Evolutionary conservation across 2,329 filamentous ascomycete genomes (phyloP).

Genomic region (Pseudogymnoascus sp.): DNA sequence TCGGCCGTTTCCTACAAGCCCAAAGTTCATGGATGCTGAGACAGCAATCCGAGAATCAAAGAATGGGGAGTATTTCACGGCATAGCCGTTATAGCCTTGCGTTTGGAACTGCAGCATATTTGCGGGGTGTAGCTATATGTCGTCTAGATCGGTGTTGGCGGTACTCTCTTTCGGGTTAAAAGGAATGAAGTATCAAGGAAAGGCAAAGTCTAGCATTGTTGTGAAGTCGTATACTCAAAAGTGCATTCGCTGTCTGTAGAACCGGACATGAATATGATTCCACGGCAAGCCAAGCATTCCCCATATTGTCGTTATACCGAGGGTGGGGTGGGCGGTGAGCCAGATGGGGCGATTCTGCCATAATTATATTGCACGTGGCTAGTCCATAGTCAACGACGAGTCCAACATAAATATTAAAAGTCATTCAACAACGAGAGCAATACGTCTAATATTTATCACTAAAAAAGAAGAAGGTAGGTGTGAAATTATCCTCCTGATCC

Average conservation of each 20-base stretch:
- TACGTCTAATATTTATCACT: background rate
- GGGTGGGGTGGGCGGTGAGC: constrained; percentile 2
- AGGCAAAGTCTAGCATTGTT: background rate
- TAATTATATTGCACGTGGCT: background rate
- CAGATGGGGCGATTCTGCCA: background rate
- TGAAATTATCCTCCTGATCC: background rate
- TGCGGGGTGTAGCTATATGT: background rate
- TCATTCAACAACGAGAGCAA: background rate
- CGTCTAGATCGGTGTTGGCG: background rate
- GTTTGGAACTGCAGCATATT: constrained; percentile 89
- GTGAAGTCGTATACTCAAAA: background rate
- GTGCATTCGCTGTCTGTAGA: background rate
- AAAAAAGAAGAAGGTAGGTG: background rate
- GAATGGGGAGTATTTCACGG: constrained; percentile 97
- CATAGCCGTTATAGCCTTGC: constrained; percentile 89
- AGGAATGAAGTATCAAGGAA: background rate
- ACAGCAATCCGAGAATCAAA: constrained; percentile 92
- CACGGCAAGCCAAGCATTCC: background rate
- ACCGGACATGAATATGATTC: constrained; percentile 3
- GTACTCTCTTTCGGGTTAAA: background rate
- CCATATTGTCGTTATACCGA: background rate
- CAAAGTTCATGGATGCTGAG: constrained; percentile 87
- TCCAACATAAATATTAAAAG: background rate
- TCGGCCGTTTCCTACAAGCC: constrained; percentile 90
- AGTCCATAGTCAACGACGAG: background rate